These are phyloP conservation scores for Linnemannia exigua DNA, from an alignment of 192 early-diverging fungal genomes.

Conservation along the genomic window DNA sequence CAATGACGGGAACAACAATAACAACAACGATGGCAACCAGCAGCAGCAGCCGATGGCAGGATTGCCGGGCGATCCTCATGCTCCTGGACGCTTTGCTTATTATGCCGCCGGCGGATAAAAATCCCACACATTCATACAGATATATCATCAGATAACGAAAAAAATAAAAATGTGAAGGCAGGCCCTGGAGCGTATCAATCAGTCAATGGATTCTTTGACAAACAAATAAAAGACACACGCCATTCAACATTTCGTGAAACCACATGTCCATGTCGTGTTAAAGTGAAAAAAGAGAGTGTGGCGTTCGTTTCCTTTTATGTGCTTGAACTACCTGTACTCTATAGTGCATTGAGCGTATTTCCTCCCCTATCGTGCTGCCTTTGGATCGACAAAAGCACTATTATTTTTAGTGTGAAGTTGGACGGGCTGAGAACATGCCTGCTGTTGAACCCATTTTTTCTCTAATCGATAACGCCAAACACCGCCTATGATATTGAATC, in stretches of 20 bases:
- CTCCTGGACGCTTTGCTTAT: constrained; percentile 45
- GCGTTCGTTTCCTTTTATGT: neutral
- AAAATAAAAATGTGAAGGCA: neutral
- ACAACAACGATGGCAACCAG: constrained; percentile 3
- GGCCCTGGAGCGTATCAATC: neutral
- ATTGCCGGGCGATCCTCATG: constrained; percentile 39
- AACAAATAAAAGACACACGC: neutral
- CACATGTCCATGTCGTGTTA: neutral
- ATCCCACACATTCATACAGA: too few species aligned
- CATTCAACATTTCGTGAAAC: too few species aligned
- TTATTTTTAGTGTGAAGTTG: constrained; percentile 2
- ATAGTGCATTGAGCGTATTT: too few species aligned
- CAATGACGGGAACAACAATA: constrained; percentile 12
- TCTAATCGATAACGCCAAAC: neutral
- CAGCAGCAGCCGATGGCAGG: constrained; percentile 15
- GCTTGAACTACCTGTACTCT: neutral
- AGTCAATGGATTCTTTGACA: too few species aligned
- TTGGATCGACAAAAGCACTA: neutral
- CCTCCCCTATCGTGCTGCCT: neutral
- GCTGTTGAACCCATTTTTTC: neutral
- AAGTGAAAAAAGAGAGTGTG: neutral
- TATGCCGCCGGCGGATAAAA: constrained; percentile 51
- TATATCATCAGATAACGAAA: neutral
- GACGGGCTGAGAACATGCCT: neutral
- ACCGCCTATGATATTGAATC: neutral